These are phyloP conservation scores for Taphrina communis DNA, from an alignment of 1,139 yeast genomes.

Conservation along the genomic window DNA sequence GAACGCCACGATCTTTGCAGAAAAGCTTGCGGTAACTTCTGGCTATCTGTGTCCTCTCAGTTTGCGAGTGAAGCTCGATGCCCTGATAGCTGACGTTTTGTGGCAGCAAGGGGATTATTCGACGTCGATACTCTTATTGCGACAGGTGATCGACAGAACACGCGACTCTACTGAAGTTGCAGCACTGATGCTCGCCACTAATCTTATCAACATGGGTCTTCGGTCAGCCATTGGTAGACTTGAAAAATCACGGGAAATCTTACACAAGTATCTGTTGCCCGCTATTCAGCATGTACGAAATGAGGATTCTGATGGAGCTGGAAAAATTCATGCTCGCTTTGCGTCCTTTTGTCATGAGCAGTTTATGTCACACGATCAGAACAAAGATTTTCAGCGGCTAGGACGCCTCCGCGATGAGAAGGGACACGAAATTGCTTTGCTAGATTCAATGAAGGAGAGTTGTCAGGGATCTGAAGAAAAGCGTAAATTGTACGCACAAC, in stretches of 20 bases:
- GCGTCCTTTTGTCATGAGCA: constrained; percentile 81
- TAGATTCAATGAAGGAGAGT: constrained; percentile 55
- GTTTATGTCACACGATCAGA: constrained; percentile 57
- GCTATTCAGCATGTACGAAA: constrained; percentile 49
- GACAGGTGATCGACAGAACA: not conserved
- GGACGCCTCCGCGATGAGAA: constrained; percentile 55
- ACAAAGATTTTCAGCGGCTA: constrained; percentile 57
- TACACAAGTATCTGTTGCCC: constrained; percentile 62
- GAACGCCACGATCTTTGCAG: constrained; percentile 26
- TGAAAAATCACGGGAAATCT: constrained; percentile 65
- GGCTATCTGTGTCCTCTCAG: constrained; percentile 3
- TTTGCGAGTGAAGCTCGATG: constrained; percentile 3
- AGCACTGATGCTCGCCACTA: not conserved
- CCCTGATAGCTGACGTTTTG: constrained; percentile 34
- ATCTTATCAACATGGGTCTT: constrained; percentile 53
- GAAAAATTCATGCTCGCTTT: constrained; percentile 62
- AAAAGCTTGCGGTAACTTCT: constrained; percentile 11
- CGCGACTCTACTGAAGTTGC: not conserved
- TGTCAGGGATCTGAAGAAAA: constrained; percentile 60
- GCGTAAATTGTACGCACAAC: constrained; percentile 53
- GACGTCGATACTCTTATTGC: constrained; percentile 24
- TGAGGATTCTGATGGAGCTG: constrained; percentile 49
- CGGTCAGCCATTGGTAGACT: constrained; percentile 77
- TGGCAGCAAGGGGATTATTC: constrained; percentile 31
- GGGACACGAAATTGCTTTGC: constrained; percentile 58